Conservation (phyloP, 2,329 filamentous ascomycete genomes). For the Beauveria sp. region DNA sequence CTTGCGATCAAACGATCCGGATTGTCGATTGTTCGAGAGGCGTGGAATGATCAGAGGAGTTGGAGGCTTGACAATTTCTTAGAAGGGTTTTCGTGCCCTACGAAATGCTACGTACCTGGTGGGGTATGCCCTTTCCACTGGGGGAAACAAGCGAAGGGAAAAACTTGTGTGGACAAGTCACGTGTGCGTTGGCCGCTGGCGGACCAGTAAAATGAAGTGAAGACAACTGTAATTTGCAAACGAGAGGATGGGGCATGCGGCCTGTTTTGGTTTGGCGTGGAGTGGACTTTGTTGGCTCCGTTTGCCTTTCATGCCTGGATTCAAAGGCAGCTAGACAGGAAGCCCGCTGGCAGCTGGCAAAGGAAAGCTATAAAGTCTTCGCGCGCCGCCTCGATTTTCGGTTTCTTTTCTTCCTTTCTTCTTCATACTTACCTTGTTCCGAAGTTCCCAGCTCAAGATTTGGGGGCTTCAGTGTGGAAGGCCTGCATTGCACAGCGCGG, state of each 20-base stretch:
- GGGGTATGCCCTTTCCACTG: constrained; percentile 18
- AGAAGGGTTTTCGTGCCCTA: constrained; percentile 37
- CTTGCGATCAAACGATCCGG: constrained; percentile 42
- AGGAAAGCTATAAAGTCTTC: constrained; percentile 26
- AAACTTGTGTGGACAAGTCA: constrained; percentile 17
- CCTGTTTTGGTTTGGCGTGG: constrained; percentile 4
- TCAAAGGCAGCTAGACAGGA: constrained; percentile 18
- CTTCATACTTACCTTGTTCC: constrained; percentile 49
- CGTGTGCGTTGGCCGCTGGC: constrained; percentile 9
- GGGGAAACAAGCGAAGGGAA: constrained; percentile 13
- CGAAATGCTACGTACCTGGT: constrained; percentile 25
- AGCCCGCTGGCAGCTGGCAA: background rate
- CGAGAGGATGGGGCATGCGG: background rate
- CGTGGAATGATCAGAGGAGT: constrained; percentile 30
- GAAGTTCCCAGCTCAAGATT: constrained; percentile 38
- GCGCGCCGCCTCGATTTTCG: constrained; percentile 8
- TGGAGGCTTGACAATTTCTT: constrained; percentile 33
- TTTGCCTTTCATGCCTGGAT: constrained; percentile 11
- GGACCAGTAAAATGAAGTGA: background rate
- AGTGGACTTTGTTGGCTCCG: constrained; percentile 7
- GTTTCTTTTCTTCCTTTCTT: constrained; percentile 26
- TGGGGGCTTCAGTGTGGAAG: constrained; percentile 33
- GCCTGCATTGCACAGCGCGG: constrained; percentile 51
- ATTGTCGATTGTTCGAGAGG: constrained; percentile 33
- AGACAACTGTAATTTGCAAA: background rate